A percentile compares a stretch with the other conserved stretches of the same genome.
Evolutionary conservation across 257 asterid genomes (phyloP).

Genomic region (Mentha longifolia): DNA sequence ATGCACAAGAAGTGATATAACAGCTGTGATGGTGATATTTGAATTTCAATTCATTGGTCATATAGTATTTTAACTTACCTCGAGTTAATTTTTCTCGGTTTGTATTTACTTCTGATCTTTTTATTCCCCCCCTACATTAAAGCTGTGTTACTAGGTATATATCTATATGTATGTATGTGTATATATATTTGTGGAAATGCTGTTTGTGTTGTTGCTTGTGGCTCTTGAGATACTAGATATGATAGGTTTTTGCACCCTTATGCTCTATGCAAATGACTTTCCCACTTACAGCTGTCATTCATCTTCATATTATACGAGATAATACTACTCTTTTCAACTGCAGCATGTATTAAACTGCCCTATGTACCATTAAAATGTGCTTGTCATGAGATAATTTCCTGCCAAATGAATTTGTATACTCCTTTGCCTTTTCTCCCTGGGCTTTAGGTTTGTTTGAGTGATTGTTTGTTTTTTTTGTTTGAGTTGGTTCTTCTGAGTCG

Average conservation of each 20-base stretch:
- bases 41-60: conserved; percentile 17
- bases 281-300: neutral
- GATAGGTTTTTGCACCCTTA: neutral
- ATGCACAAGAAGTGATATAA: conserved; percentile 35
- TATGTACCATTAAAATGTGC: neutral
- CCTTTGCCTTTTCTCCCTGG: neutral
- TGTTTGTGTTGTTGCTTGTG: conserved; percentile 8
- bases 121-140: neutral
- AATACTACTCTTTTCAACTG: neutral
- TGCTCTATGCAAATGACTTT: conserved; percentile 15
- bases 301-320: neutral
- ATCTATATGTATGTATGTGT: conserved; percentile 3
- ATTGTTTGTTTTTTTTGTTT: neutral
- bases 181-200: conserved; percentile 11
- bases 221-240: conserved; percentile 33
- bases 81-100: conserved; percentile 8
- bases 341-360: neutral
- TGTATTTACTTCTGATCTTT: conserved; percentile 12
- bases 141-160: neutral
- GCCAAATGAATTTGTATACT: conserved; percentile 7
- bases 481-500: too few species aligned
- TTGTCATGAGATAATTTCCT: conserved; percentile 5
- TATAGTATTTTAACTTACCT: neutral
- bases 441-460: neutral
- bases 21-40: conserved; percentile 36